A percentile compares a stretch with the other conserved stretches of the same genome.
Evolutionary conservation across 2,329 filamentous ascomycete species (phyloP).

Genomic region (Ceratocystis smalleyi): DNA sequence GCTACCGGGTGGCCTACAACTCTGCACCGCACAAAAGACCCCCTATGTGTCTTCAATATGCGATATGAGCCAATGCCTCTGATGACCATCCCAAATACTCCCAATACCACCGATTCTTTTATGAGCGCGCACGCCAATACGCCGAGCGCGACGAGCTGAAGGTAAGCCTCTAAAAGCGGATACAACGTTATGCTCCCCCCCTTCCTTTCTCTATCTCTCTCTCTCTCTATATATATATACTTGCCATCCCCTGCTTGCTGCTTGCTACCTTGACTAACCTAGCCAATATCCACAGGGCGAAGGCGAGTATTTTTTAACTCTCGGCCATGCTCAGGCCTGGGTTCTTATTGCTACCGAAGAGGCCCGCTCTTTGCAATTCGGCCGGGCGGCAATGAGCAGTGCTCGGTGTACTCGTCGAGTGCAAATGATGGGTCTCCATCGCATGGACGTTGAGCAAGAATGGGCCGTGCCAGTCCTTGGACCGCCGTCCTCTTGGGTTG

Average conservation of each 20-base stretch:
- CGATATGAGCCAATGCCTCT: slow-evolving; percentile 72
- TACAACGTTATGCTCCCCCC: neutral
- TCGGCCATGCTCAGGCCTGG: slow-evolving; percentile 75
- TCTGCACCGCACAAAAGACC: slow-evolving; percentile 58
- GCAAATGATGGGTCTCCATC: slow-evolving; percentile 74
- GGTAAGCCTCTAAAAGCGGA: slow-evolving; percentile 23
- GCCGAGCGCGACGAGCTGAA: slow-evolving; percentile 73
- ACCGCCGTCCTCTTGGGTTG: slow-evolving; percentile 64
- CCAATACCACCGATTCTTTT: slow-evolving; percentile 60
- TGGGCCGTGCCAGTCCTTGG: slow-evolving; percentile 60
- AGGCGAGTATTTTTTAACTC: slow-evolving; percentile 63
- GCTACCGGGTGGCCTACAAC: slow-evolving; percentile 62
- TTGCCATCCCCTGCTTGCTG: neutral
- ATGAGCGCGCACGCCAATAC: slow-evolving; percentile 68
- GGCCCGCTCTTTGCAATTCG: slow-evolving; percentile 72
- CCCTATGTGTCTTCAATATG: slow-evolving; percentile 69
- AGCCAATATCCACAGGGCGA: slow-evolving; percentile 34
- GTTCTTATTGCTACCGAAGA: slow-evolving; percentile 60
- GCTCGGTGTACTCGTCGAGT: slow-evolving; percentile 54
- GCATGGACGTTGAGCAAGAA: slow-evolving; percentile 49
- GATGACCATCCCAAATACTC: slow-evolving; percentile 57
- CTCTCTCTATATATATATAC: neutral
- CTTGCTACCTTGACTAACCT: neutral
- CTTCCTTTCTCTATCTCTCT: neutral
- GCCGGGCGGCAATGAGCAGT: slow-evolving; percentile 67